Conservation (phyloP, 768 basidiomycete genomes). For the Mycena albidolilacea region DNA sequence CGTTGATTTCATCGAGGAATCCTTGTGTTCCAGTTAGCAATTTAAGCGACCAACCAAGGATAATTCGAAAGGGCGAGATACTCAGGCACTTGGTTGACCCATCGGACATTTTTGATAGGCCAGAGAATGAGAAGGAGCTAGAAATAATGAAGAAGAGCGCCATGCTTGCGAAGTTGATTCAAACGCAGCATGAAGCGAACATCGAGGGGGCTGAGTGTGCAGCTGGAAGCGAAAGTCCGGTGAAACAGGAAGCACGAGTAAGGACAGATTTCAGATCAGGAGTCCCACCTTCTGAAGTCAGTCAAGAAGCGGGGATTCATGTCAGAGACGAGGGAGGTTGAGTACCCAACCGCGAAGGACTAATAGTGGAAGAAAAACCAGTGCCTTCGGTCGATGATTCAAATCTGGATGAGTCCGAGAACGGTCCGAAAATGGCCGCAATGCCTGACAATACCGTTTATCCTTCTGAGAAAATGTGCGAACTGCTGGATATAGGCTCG, state of each 20-base stretch:
- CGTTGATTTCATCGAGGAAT: background rate
- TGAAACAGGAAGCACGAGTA: background rate
- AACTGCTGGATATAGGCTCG: constrained; percentile 7
- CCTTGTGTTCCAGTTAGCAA: background rate
- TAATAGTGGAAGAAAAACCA: too few species aligned
- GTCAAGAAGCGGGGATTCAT: background rate
- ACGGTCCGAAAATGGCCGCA: constrained; percentile 15
- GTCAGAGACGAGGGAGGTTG: background rate
- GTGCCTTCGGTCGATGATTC: too few species aligned
- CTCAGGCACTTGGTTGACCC: background rate
- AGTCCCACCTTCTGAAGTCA: background rate
- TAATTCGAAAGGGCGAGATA: background rate
- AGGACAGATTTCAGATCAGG: background rate
- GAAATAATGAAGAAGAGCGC: background rate
- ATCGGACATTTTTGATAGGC: background rate
- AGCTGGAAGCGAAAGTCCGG: too few species aligned
- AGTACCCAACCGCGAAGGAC: background rate
- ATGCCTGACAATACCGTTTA: background rate
- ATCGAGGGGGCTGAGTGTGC: too few species aligned
- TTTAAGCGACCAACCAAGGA: background rate
- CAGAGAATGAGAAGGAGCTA: background rate
- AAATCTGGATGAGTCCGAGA: background rate
- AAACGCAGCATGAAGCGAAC: too few species aligned
- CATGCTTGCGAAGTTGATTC: background rate
- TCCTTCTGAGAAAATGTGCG: background rate